A percentile compares a stretch with the other conserved stretches of the same genome.
Evolutionary conservation across 352 stramenopile species (phyloP).

Genomic region (Phytophthora sansomeana): DNA sequence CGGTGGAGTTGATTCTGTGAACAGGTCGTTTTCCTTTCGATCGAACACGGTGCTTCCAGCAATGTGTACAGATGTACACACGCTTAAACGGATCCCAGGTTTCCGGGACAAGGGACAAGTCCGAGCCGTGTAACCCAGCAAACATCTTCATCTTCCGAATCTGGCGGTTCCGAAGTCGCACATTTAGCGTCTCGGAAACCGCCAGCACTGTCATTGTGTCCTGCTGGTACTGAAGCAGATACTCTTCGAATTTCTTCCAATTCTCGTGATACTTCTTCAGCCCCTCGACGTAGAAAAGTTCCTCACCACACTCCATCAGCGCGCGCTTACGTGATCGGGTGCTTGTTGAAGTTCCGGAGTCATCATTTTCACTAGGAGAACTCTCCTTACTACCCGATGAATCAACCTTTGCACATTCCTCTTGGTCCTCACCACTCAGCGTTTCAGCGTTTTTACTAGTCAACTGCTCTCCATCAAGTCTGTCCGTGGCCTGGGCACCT

Average conservation of each 20-base stretch:
- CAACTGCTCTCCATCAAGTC: too few relatives aligned
- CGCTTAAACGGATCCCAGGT: conserved; percentile 9
- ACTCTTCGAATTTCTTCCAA: conserved; percentile 1
- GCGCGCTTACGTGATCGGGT: background rate
- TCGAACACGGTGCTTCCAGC: background rate
- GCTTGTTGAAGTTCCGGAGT: too few relatives aligned
- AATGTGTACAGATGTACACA: conserved; percentile 24
- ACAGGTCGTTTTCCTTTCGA: background rate
- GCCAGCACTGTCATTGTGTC: background rate
- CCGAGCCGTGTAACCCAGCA: background rate
- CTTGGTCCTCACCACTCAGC: too few relatives aligned
- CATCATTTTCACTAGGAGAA: too few relatives aligned
- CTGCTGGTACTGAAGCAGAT: background rate
- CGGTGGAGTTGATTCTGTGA: background rate
- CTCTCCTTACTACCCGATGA: too few relatives aligned
- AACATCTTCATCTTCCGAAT: conserved; percentile 5
- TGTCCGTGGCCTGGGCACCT: too few relatives aligned
- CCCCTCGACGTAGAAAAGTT: background rate
- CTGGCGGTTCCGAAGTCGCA: background rate
- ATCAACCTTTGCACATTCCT: too few relatives aligned
- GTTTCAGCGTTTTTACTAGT: too few relatives aligned
- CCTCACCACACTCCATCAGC: background rate
- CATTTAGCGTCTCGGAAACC: conserved; percentile 3
- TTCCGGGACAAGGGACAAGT: conserved; percentile 1
- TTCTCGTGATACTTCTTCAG: background rate